These are phyloP conservation scores for Fusarium burgessii DNA, from an alignment of 2,329 filamentous ascomycete species.

Conservation along the genomic window DNA sequence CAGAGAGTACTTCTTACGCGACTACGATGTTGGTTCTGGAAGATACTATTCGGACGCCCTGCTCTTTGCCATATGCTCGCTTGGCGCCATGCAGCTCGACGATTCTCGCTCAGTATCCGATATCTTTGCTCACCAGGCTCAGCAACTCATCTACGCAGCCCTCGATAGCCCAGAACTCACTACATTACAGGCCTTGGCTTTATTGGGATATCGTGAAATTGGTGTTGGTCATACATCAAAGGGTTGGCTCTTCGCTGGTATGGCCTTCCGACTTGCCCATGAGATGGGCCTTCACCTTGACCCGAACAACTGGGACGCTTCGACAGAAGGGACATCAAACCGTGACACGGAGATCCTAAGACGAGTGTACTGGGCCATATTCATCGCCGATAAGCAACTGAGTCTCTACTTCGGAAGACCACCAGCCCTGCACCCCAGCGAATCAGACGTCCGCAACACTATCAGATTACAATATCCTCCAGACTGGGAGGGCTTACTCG, in stretches of 20 bases:
- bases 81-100: constrained; percentile 61
- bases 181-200: constrained; percentile 58
- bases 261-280: constrained; percentile 63
- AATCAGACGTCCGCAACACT: constrained; percentile 62
- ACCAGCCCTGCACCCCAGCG: constrained; percentile 61
- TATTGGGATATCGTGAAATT: constrained; percentile 61
- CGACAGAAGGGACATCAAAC: constrained; percentile 48
- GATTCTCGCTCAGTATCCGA: constrained; percentile 56
- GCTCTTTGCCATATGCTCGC: constrained; percentile 61
- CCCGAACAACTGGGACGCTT: constrained; percentile 61
- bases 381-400: constrained; percentile 63
- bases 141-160: constrained; percentile 58
- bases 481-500: constrained; percentile 60
- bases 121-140: constrained; percentile 59
- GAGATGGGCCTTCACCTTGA: constrained; percentile 66
- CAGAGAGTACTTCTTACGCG: constrained; percentile 62
- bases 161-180: constrained; percentile 62
- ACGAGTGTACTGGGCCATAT: constrained; percentile 64
- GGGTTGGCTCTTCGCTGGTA: constrained; percentile 64
- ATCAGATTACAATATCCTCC: constrained; percentile 62
- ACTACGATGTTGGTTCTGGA: constrained; percentile 60
- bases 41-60: constrained; percentile 63
- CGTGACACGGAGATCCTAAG: constrained; percentile 61
- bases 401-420: constrained; percentile 64
- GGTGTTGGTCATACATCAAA: constrained; percentile 61